These are phyloP conservation scores for Phytophthora ramorum DNA, from an alignment of 352 stramenopile species.

Conservation along the genomic window DNA sequence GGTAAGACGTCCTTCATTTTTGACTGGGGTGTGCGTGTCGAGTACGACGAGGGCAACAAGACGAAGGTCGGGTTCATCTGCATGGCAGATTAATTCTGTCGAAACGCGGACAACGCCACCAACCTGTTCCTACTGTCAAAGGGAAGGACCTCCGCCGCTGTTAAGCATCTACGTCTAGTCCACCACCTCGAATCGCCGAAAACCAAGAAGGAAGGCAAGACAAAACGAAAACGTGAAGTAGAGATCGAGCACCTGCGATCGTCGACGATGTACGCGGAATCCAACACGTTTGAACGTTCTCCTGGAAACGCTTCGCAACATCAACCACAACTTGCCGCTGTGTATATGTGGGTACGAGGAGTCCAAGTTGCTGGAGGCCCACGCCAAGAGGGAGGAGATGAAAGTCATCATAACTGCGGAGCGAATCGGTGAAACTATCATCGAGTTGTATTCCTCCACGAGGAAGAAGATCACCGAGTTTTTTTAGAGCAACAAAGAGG, in stretches of 20 bases:
- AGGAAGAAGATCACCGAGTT: slow-evolving; percentile 1
- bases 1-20: no score
- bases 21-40: no score
- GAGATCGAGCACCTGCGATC: not conserved
- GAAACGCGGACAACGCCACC: no score
- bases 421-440: not conserved
- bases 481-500: slow-evolving; percentile 2
- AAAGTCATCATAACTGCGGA: slow-evolving; percentile 1
- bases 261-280: not conserved
- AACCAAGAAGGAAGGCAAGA: not conserved
- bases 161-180: not conserved
- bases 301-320: not conserved
- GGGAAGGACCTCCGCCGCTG: no score
- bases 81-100: no score
- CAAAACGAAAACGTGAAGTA: not conserved
- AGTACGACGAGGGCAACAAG: no score
- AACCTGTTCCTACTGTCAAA: no score
- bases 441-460: slow-evolving; percentile 7
- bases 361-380: slow-evolving; percentile 1
- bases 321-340: slow-evolving; percentile 7
- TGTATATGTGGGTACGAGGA: slow-evolving; percentile 7
- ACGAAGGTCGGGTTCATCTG: no score
- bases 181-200: not conserved
- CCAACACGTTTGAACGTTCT: not conserved
- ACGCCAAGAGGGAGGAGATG: slow-evolving; percentile 8